Base-by-base conservation (phyloP, 2,329 filamentous ascomycete genomes). In the Colletotrichum sansevieriae region DNA sequence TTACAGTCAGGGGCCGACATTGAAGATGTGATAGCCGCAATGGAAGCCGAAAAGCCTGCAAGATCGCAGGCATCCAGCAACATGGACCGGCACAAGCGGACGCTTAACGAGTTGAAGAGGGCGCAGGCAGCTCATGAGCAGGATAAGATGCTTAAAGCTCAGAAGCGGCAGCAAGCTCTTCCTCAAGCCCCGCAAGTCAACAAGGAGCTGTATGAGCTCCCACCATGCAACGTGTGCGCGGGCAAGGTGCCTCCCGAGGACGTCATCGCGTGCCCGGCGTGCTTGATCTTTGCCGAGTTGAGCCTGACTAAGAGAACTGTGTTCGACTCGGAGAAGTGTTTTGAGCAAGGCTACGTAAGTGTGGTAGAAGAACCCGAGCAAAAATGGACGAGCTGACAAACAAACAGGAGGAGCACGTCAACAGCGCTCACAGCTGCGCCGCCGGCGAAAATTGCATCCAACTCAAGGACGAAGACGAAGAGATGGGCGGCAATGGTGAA, bases 301-400 rank as follows among this genome's bases (percentile, higher is more conserved):
- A 79, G 80, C 12, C 76, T 81, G 3, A 70, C 70, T 10, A 74
- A 76, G 57, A 75, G 83, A 63, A 81, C 80, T 2, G 74, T 84
- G 8, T 86, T 84, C 71, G 85, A 84, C 73, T 83, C 82, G 1
- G 77, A 81, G 7, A 76, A 76, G 25, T 85, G 83, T 70, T 77
- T 76, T 33, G 74, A 78, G 7, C 76, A 78, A 44, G 79, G 78
- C 57, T 79, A 82, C 56, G 84, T 85, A 74, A 74, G 82, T 79
- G 9, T 39, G 6, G 1, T 13, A 9, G 13, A 51, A 37, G 12
- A 13, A 10, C 29, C 4, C 7, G 7, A 7, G 29, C 29, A 29
- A 8, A 11, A 35, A 4, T 29, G 7, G 22, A 56, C 6, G 9
- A 11, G 25, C 69, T 69, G 55, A 70, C 39, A n/a, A 33, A 6